Evolutionary conservation across 306 rosid species (phyloP).

Genomic region (Rosa rugosa): DNA sequence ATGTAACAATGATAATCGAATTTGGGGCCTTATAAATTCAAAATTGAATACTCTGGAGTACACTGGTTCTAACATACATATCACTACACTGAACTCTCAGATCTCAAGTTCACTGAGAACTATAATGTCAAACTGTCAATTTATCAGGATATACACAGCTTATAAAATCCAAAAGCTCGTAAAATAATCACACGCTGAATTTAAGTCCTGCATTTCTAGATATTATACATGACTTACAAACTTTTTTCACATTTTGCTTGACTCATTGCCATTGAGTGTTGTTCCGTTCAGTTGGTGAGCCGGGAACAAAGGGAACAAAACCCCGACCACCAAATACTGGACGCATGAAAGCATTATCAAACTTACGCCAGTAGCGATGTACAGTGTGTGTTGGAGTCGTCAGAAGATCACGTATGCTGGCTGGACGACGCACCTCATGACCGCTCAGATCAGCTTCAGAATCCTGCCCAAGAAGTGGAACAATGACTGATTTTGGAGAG

Average conservation of each 20-base stretch:
- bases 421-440: constrained; percentile 39
- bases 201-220: constrained; percentile 20
- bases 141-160: not conserved
- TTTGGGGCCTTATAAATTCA: not conserved
- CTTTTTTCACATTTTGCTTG: constrained; percentile 25
- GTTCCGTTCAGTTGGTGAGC: constrained; percentile 51
- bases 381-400: constrained; percentile 75
- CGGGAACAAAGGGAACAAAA: constrained; percentile 73
- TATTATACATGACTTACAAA: constrained; percentile 29
- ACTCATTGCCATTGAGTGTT: constrained; percentile 44
- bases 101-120: not conserved
- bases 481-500: constrained; percentile 55
- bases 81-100: not conserved
- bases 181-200: constrained; percentile 27
- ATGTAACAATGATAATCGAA: not conserved
- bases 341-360: constrained; percentile 86
- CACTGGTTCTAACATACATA: not conserved
- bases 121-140: not conserved
- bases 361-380: constrained; percentile 85
- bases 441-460: constrained; percentile 53
- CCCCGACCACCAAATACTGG: constrained; percentile 97
- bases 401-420: constrained; percentile 70
- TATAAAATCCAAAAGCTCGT: constrained; percentile 15
- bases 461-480: constrained; percentile 72
- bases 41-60: not conserved